Evolutionary conservation across 2,329 filamentous ascomycete species (phyloP).

Genomic region (Calonectria pseudoturangicola): DNA sequence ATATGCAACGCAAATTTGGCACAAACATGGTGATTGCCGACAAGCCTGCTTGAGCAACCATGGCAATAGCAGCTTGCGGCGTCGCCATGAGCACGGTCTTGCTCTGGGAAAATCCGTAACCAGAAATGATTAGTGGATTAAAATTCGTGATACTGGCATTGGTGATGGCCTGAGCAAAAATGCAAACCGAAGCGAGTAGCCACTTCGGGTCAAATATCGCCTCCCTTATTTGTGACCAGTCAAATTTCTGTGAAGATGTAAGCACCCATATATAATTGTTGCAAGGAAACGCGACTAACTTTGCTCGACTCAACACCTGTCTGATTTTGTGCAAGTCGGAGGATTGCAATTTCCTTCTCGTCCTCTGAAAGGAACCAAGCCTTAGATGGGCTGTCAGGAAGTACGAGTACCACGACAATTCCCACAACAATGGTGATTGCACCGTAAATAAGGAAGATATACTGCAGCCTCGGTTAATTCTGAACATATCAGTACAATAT

Average conservation of each 20-base stretch:
- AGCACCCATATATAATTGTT: not conserved
- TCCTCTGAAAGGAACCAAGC: constrained; percentile 50
- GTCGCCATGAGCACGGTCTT: constrained; percentile 58
- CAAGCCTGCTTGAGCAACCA: constrained; percentile 50
- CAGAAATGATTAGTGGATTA: constrained; percentile 76
- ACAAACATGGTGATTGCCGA: constrained; percentile 55
- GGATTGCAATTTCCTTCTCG: constrained; percentile 44
- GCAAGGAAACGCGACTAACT: not conserved
- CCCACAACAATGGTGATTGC: constrained; percentile 43
- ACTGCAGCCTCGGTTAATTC: not conserved
- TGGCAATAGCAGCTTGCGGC: constrained; percentile 57
- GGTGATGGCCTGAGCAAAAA: constrained; percentile 78
- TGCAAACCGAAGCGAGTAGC: constrained; percentile 51
- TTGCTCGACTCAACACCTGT: constrained; percentile 30
- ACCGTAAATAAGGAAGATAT: constrained; percentile 50
- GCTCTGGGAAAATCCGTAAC: constrained; percentile 57
- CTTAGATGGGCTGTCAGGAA: constrained; percentile 47
- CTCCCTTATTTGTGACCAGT: constrained; percentile 45
- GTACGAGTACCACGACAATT: constrained; percentile 37
- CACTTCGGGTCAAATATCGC: constrained; percentile 45
- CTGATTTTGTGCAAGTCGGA: constrained; percentile 25
- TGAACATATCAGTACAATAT: not conserved
- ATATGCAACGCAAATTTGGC: constrained; percentile 55
- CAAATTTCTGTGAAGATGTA: constrained; percentile 35
- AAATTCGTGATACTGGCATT: constrained; percentile 82